Base-by-base conservation (phyloP, 768 basidiomycete species). In the Lactarius evosmus region DNA sequence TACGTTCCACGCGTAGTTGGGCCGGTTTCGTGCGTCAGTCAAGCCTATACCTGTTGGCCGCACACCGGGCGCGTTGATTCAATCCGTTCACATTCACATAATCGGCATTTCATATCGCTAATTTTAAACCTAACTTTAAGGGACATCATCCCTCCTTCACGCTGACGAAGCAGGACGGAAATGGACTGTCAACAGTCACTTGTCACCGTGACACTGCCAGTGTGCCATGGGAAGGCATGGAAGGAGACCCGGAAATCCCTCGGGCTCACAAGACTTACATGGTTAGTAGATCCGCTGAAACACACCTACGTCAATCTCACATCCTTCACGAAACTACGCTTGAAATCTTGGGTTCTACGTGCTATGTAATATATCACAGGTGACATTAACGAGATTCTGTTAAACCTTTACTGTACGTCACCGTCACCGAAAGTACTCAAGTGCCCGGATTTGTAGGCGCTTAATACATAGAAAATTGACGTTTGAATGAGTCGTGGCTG, bases 321-420 rank as follows among this genome's bases (percentile, higher is more conserved):
- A 14, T 49, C 4, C 44, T 52, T 53, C 44, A 60, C 51, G 46
- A 12, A 40, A 49, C 57, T 30, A 49, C 53, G 41, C 25, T 32
- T 29, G 11, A 14, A 11, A 33, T 34, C 30, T 30, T 30, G 14
- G 27, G 19, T 44, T 52, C 33, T 59, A 53, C 46, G 41, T 46
- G 46, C 36, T 27, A n/a, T n/a, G n/a, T n/a, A 22, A 22, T 63
- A 63, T 64, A 55, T 54, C 63, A 65, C 60, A 57, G 7, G 33
- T 46, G 49, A 36, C 46, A 60, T 61, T 60, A 52, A 50, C 34
- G 30, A 40, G 25, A 40, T 46, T 56, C 49, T 33, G 36, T 32
- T 32, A 44, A 57, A 36, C 32, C 29, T 40, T 56, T 60, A 40
- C 25, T 52, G 51, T 19, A 32, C 51, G 27, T 32, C 32, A 17